Percentiles rank a stretch among this genome's conserved stretches.
These are phyloP conservation scores for Sporothrix protearum DNA, from an alignment of 2,329 filamentous ascomycete genomes.

Conservation along the genomic window DNA sequence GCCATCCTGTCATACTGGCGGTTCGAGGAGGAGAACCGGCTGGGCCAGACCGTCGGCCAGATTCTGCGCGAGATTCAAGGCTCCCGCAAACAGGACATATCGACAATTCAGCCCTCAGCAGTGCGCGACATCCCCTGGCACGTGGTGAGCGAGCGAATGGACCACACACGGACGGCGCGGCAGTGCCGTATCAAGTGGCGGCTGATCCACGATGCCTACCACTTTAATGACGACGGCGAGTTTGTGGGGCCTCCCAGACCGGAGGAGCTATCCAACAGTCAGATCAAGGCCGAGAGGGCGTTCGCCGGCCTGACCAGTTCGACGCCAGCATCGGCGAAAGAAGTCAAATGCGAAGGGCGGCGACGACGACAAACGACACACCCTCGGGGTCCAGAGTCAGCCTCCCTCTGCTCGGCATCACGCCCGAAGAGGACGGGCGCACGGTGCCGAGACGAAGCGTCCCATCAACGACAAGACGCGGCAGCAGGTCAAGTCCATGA, in stretches of 20 bases:
- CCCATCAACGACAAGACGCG: constrained; percentile 40
- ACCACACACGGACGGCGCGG: constrained; percentile 57
- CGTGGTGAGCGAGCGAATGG: constrained; percentile 60
- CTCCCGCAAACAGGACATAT: constrained; percentile 35
- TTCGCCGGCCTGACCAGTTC: neutral
- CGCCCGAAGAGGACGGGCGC: constrained; percentile 30
- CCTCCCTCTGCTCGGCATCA: constrained; percentile 18
- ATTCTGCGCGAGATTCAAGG: constrained; percentile 49
- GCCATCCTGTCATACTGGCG: constrained; percentile 56
- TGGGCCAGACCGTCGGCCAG: constrained; percentile 52
- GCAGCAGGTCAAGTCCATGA: constrained; percentile 42
- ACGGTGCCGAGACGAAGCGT: constrained; percentile 41
- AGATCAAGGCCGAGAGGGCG: constrained; percentile 20
- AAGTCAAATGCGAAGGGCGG: neutral
- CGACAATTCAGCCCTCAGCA: constrained; percentile 29
- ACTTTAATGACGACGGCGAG: constrained; percentile 23
- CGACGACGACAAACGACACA: neutral
- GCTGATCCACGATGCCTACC: constrained; percentile 27
- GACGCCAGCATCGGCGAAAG: neutral
- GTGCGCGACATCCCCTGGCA: constrained; percentile 64
- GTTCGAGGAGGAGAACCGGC: constrained; percentile 53
- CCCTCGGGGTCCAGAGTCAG: neutral
- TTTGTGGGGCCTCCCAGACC: constrained; percentile 23
- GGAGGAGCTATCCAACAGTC: constrained; percentile 14
- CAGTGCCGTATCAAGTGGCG: constrained; percentile 69